Base-by-base conservation (phyloP, 352 stramenopile species). In the Pythium coloratum region DNA sequence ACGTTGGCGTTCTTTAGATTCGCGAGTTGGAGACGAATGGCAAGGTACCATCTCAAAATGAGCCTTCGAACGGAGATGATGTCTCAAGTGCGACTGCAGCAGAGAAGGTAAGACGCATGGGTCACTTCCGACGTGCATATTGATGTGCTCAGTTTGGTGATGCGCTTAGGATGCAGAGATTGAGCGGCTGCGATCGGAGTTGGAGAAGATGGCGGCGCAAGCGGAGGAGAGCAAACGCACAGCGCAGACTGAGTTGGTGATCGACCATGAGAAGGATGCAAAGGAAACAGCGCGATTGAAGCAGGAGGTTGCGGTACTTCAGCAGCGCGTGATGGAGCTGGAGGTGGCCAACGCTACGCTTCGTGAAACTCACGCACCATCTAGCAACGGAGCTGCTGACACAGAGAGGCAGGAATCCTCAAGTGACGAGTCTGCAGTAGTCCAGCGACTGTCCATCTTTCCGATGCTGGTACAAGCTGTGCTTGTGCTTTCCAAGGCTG, bases 21-120 rank as follows among this genome's bases (percentile, higher is more conserved):
- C 57, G 64, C 2, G 68, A 79, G 49, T 55, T 77, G 49, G 72
- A 77, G 44, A 70, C 60, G 13, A 64, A 47, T 56, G 36, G 7
- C n/a, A 53, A 30, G n/a, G 1, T 10, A n/a, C 20, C 18, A 24
- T 12, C 46, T 14, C 46, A 28, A 24, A n/a, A 3, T n/a, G n/a
- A 7, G 57, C 0, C 13, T 0, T 18, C 6, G 0, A 24, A 10
- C 16, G 34, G 20, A 16, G 49, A 57, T 9, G 16, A n/a, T 1
- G 40, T 10, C 36, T 13, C 7, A n/a, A 40, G 12, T 67, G 18
- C 55, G 70, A 1, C 46, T 20, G 14, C 57, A 67, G 5, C 57
- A 71, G 61, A 55, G 30, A 67, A 44, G 53, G 61, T 61, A 36
- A 14, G 30, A 16, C 7, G 34, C 24, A 26, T n/a, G 20, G 16